phyloP scores from a whole-genome alignment of 495 filamentous ascomycete species.

The Daldinia caldariorum region DNA sequence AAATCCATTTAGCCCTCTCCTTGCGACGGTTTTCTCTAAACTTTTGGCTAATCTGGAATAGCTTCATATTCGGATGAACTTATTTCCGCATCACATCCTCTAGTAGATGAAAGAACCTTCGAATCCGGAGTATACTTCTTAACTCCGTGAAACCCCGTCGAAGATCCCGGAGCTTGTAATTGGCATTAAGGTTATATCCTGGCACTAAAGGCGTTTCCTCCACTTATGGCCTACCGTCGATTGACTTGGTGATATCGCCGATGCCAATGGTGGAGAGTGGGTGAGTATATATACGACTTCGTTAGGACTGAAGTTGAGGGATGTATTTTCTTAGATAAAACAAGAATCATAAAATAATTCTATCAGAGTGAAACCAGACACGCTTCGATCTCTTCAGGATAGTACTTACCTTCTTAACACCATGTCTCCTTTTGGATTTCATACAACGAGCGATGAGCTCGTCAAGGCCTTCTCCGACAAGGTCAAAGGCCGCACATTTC shows the following conservation, averaged over 20 bases:
- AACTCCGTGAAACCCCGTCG: neutral
- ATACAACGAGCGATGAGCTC: slow-evolving; percentile 55
- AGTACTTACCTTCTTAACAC: neutral
- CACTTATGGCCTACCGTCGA: slow-evolving; percentile 22
- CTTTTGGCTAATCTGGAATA: too few relatives aligned
- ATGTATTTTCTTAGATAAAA: neutral
- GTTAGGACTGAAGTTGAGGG: neutral
- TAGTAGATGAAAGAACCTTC: neutral
- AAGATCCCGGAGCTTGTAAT: neutral
- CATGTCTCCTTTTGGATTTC: slow-evolving; percentile 35
- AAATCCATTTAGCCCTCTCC: neutral
- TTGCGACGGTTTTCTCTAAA: too few relatives aligned
- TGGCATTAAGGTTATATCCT: neutral
- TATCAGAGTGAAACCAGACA: neutral
- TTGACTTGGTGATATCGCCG: slow-evolving; percentile 21
- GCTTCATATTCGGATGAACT: too few relatives aligned
- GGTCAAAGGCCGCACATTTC: slow-evolving; percentile 46
- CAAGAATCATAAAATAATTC: neutral
- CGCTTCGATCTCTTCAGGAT: neutral
- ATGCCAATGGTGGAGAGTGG: neutral
- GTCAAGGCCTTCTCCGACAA: slow-evolving; percentile 56
- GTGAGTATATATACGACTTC: neutral
- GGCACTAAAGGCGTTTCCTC: neutral
- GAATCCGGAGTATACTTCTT: neutral
- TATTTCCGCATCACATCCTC: neutral